These are phyloP conservation scores for Solanum verrucosum DNA, from an alignment of 257 asterid species.

Conservation along the genomic window DNA sequence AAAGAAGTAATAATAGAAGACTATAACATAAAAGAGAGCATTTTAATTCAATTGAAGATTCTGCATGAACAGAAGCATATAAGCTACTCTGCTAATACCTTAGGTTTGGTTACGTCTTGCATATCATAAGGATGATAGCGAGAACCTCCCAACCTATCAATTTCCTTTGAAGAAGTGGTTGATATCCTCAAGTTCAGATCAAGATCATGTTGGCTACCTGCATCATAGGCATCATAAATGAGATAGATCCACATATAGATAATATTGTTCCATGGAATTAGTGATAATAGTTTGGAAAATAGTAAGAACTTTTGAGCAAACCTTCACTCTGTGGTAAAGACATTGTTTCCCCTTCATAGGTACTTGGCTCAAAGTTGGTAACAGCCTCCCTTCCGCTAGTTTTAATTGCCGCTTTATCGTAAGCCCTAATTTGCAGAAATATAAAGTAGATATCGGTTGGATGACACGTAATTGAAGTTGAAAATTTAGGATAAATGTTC, in stretches of 20 bases:
- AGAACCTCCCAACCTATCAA: conserved; percentile 17
- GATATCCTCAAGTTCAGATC: conserved; percentile 72
- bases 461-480: conserved; percentile 13
- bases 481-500: conserved; percentile 14
- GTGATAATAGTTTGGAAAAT: background rate
- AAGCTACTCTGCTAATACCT: conserved; percentile 18
- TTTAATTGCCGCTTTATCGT: conserved; percentile 73
- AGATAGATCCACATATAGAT: background rate
- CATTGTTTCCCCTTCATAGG: conserved; percentile 29
- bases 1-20: background rate
- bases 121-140: conserved; percentile 35
- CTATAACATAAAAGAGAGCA: background rate
- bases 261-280: background rate
- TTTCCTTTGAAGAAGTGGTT: conserved; percentile 31
- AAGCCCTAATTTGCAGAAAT: conserved; percentile 52
- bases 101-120: conserved; percentile 24
- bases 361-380: conserved; percentile 63
- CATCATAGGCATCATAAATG: background rate
- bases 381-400: conserved; percentile 65
- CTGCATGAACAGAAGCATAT: background rate
- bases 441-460: conserved; percentile 18
- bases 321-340: conserved; percentile 25
- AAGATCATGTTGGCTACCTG: conserved; percentile 43
- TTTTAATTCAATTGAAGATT: background rate
- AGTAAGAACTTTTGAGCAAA: background rate